These are phyloP conservation scores for Prunus yedoensis DNA, from an alignment of 331 rosid genomes.

Conservation along the genomic window DNA sequence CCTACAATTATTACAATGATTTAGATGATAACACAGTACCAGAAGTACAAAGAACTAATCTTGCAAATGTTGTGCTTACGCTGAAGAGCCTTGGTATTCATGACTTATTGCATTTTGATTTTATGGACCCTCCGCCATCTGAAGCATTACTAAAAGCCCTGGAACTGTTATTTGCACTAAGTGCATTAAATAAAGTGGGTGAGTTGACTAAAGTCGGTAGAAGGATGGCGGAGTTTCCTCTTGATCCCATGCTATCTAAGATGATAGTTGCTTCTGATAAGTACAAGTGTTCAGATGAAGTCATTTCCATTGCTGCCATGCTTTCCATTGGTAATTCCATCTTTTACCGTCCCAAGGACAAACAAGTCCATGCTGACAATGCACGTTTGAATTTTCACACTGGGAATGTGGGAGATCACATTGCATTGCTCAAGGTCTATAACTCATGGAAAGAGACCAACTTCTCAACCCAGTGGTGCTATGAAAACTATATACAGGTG, in stretches of 20 bases:
- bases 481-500: too few species aligned
- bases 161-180: too few species aligned
- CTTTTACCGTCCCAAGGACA: slow-evolving; percentile 95
- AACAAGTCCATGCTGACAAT: slow-evolving; percentile 98
- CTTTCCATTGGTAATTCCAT: slow-evolving; percentile 90
- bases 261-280: slow-evolving; percentile 94
- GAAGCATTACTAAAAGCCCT: too few species aligned
- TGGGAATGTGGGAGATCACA: slow-evolving; percentile 95
- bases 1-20: too few species aligned
- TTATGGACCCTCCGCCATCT: too few species aligned
- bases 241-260: slow-evolving; percentile 94
- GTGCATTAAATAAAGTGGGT: slow-evolving; percentile 25
- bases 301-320: slow-evolving; percentile 88
- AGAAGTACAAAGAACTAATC: too few species aligned
- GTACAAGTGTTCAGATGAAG: slow-evolving; percentile 80
- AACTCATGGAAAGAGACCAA: slow-evolving; percentile 95
- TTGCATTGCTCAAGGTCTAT: slow-evolving; percentile 88
- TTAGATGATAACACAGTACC: too few species aligned
- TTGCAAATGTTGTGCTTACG: too few species aligned
- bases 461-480: slow-evolving; percentile 49
- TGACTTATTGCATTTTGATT: too few species aligned
- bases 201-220: slow-evolving; percentile 89
- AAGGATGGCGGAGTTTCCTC: slow-evolving; percentile 97
- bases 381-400: slow-evolving; percentile 87
- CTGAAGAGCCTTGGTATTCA: too few species aligned